phyloP scores from a whole-genome alignment of 2,329 filamentous ascomycete species.

The Emericellopsis atlantica region DNA sequence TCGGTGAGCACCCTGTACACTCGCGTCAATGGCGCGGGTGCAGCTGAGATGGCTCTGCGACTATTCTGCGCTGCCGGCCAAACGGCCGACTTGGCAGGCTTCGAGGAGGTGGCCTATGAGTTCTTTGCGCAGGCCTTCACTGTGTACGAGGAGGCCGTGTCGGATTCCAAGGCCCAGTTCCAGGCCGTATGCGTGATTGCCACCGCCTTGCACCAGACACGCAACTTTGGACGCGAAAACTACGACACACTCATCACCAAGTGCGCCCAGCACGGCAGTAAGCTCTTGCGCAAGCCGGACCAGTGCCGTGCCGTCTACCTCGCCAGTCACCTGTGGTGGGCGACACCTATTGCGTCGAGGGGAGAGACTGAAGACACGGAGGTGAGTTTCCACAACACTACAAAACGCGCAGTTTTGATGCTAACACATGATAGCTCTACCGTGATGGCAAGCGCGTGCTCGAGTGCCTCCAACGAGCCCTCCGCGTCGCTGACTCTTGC shows the following conservation, averaged over 20 bases:
- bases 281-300: conserved; percentile 92
- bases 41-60: conserved; percentile 77
- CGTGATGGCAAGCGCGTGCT: conserved; percentile 94
- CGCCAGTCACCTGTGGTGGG: conserved; percentile 97
- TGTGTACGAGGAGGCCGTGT: conserved; percentile 92
- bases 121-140: conserved; percentile 98
- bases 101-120: conserved; percentile 94
- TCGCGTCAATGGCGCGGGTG: conserved; percentile 62
- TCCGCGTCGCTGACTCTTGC: conserved; percentile 93
- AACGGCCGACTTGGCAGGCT: conserved; percentile 79
- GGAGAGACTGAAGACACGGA: conserved; percentile 71
- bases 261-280: conserved; percentile 90
- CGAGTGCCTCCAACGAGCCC: conserved; percentile 87
- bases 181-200: conserved; percentile 94
- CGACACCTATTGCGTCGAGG: conserved; percentile 65
- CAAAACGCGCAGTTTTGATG: conserved; percentile 3
- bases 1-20: conserved; percentile 78
- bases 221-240: conserved; percentile 91
- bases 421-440: conserved; percentile 55
- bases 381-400: conserved; percentile 34
- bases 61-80: conserved; percentile 88
- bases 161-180: conserved; percentile 92
- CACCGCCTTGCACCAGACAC: conserved; percentile 73
- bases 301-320: conserved; percentile 95
- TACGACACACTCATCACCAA: conserved; percentile 99